These are phyloP conservation scores for Verticillium alfalfae DNA, from an alignment of 2,329 filamentous ascomycete genomes.

Conservation along the genomic window DNA sequence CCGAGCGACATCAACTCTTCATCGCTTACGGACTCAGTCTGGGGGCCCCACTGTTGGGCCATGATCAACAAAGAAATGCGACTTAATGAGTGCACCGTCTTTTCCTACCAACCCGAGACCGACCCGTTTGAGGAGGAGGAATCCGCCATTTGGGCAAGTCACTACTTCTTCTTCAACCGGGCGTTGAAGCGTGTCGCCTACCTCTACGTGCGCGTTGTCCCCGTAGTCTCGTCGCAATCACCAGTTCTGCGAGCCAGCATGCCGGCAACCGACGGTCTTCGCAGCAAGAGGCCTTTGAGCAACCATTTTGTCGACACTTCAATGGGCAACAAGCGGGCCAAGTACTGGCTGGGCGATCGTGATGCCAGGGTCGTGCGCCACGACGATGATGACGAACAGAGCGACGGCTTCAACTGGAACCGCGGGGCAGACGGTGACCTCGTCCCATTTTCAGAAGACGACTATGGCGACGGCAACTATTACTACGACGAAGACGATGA, in stretches of 20 bases:
- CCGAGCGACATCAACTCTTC: slow-evolving; percentile 33
- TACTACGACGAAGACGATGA: slow-evolving; percentile 39
- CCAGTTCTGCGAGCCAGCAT: slow-evolving; percentile 19
- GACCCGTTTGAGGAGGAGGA: slow-evolving; percentile 91
- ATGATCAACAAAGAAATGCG: slow-evolving; percentile 93
- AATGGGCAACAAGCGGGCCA: slow-evolving; percentile 73
- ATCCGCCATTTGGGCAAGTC: slow-evolving; percentile 87
- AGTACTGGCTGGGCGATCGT: slow-evolving; percentile 79
- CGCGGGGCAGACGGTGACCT: slow-evolving; percentile 53
- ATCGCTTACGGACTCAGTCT: slow-evolving; percentile 50
- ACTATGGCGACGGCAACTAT: slow-evolving; percentile 39
- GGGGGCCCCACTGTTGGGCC: slow-evolving; percentile 89
- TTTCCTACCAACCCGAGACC: slow-evolving; percentile 82
- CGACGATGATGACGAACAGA: slow-evolving; percentile 41
- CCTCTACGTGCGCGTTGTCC: slow-evolving; percentile 85
- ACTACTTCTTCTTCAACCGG: slow-evolving; percentile 98
- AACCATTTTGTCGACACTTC: slow-evolving; percentile 12
- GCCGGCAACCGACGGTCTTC: slow-evolving; percentile 1
- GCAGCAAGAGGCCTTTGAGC: slow-evolving; percentile 17
- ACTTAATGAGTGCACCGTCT: slow-evolving; percentile 81
- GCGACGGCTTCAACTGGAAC: slow-evolving; percentile 51
- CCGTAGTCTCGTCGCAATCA: slow-evolving; percentile 57
- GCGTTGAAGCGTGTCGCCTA: slow-evolving; percentile 88
- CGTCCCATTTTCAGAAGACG: slow-evolving; percentile 46
- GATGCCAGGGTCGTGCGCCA: slow-evolving; percentile 41